Evolutionary conservation across 2,329 filamentous ascomycete species (phyloP), one percentile per base, ranked within the genome.

Genomic region (Amphichorda felina): DNA sequence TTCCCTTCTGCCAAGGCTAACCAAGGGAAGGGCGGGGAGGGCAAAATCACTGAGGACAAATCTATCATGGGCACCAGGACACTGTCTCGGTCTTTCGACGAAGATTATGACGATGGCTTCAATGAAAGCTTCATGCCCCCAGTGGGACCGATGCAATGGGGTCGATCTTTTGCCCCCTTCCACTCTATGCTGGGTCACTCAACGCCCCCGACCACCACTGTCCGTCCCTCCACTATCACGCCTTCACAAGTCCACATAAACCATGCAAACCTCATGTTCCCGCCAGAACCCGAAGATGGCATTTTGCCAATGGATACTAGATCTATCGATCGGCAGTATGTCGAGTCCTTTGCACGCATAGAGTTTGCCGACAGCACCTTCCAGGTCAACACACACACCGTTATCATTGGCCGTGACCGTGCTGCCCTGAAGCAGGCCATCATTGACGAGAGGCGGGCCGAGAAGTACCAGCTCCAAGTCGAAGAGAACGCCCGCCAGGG

Each of bases 331-430:
- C 25, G 30, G 15, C 62, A 64, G 44, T 59, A 56, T 33, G 54
- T 75, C 11, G 67, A 74, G 47, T 73, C 70, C 3, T 75, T 73
- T 50, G 71, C 71, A 30, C 62, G 66, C 35, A 63, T 88, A 41
- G 72, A 78, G 47, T 87, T 88, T 50, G 68, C 72, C 44, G 82
- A 88, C 60, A 80, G 81, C 50, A 71, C 77, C 38, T 87, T 83
- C 53, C 82, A 83, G 56, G 82, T 88, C 75, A 84, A 77, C 35
- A 85, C 80, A 2, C 79, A 79, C 46, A 68, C 73, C 35, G 70
- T 87, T 45, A 72, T 82, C 38, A 73, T 88, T 19, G 82, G 81
- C 37, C 77, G 82, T 41, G 82, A 87, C 54, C 67, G 77, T 47
- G 59, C 65, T 35, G 75, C 75, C 8, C 56, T 75, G 43, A 58